A percentile compares a stretch with the other conserved stretches of the same genome.
These are phyloP conservation scores for Lichtheimia ramosa DNA, from an alignment of 371 early-diverging fungal species.

Conservation along the genomic window DNA sequence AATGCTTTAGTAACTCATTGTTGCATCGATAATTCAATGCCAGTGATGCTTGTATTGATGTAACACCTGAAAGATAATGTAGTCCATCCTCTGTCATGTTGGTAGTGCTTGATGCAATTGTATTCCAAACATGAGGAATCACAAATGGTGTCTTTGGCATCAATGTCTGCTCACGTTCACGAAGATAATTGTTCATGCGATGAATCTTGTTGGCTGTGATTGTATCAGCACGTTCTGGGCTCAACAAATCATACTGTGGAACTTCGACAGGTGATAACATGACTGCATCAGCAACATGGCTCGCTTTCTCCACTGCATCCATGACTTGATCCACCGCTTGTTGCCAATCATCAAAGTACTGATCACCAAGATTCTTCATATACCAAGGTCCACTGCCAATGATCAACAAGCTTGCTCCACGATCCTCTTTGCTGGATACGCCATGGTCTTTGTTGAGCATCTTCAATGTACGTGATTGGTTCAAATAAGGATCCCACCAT, in stretches of 20 bases:
- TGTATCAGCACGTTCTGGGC: constrained; percentile 32
- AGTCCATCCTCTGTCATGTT: constrained; percentile 62
- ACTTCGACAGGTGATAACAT: constrained; percentile 41
- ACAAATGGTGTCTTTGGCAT: constrained; percentile 30
- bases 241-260: constrained; percentile 29
- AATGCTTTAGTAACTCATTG: constrained; percentile 34
- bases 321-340: constrained; percentile 39
- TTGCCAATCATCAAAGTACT: constrained; percentile 47
- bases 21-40: constrained; percentile 71
- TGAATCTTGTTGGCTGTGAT: constrained; percentile 43
- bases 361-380: constrained; percentile 41
- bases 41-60: constrained; percentile 49
- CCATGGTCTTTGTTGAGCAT: constrained; percentile 17
- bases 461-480: constrained; percentile 39
- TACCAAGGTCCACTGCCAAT: constrained; percentile 63
- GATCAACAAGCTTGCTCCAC: constrained; percentile 45
- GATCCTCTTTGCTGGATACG: neutral
- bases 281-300: constrained; percentile 33
- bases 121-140: constrained; percentile 55
- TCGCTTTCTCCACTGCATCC: constrained; percentile 16
- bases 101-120: constrained; percentile 33
- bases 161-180: constrained; percentile 10
- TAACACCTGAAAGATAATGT: constrained; percentile 49
- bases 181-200: constrained; percentile 57
- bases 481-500: constrained; percentile 69